Evolutionary conservation across 2,329 filamentous ascomycete genomes (phyloP), one percentile per base, ranked within the genome.

Genomic region (Penicillium verrucosum): DNA sequence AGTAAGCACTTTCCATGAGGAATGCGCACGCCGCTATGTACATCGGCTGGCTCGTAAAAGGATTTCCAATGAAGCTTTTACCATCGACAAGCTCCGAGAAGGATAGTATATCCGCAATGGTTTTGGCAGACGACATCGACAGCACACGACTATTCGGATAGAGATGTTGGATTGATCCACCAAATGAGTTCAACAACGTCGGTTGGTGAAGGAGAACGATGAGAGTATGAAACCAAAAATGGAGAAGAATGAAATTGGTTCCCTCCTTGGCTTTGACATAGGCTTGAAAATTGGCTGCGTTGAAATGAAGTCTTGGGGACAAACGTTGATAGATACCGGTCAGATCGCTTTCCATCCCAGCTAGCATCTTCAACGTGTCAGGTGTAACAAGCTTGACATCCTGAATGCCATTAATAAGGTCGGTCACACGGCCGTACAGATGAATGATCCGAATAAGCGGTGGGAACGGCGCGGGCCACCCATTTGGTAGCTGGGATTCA

Each of bases 21-120:
- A 96, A 96, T 0, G 91, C 91, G 68, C 90, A 95, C 0, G 90
- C 91, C 0, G 91, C 91, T 58, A 96, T 93, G 65, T 95, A 96
- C 68, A 95, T 95, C 0, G 91, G 91, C 72, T 96, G 91, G 46
- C 89, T 91, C 0, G 90, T 94, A 63, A 96, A 96, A 0, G 91
- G 91, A 58, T 94, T 96, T 1, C 90, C 90, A 34, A 92, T 87
- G 54, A 92, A 90, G 64, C 90, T 92, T 70, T 90, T 92, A 0
- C 89, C 86, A 70, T 95, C 90, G 50, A 94, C 90, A 10, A 95
- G 77, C 68, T 95, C 90, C 0, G 90, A 89, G 71, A 95, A 95
- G 1, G 89, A 88, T 9, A 95, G 75, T 16, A 96, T 96, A 65
- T 96, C 91, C 34, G 90, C 90, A 58, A 96, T 94, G 0, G 91